A percentile compares a stretch with the other conserved stretches of the same genome.
Evolutionary conservation across 768 basidiomycete genomes (phyloP).

Genomic region (Chalciporus piperatus): DNA sequence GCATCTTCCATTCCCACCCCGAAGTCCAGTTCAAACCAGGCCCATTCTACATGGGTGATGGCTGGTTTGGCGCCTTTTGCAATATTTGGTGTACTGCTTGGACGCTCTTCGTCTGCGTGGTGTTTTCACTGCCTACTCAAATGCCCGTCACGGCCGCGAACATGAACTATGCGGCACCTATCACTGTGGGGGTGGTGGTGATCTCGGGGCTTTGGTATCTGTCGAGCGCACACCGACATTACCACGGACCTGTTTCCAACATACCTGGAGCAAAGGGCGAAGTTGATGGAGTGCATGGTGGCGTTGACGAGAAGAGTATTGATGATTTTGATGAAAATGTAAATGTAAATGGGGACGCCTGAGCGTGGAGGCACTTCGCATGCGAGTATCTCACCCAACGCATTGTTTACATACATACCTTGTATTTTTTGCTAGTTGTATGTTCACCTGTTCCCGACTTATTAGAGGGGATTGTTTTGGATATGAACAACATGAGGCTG

Average conservation of each 20-base stretch:
- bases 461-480: no score
- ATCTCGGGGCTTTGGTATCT: constrained; percentile 49
- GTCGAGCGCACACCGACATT: constrained; percentile 50
- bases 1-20: constrained; percentile 50
- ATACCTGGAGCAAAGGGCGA: constrained; percentile 19
- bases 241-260: constrained; percentile 58
- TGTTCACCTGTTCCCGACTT: no score
- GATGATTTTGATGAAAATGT: background rate
- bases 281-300: background rate
- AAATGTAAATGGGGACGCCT: background rate
- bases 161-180: constrained; percentile 52
- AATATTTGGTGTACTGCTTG: constrained; percentile 47
- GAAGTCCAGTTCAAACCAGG: constrained; percentile 60
- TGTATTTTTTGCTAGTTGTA: no score
- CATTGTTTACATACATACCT: no score
- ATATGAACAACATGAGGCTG: no score
- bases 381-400: no score
- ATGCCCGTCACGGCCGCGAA: constrained; percentile 46
- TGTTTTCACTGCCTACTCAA: constrained; percentile 50
- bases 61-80: constrained; percentile 41
- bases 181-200: constrained; percentile 22
- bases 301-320: background rate
- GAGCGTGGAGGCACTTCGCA: background rate
- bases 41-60: constrained; percentile 59
- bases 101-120: constrained; percentile 44